Conservation (phyloP, 805 yeast genomes). For the Yamadazyma kitorensis region DNA sequence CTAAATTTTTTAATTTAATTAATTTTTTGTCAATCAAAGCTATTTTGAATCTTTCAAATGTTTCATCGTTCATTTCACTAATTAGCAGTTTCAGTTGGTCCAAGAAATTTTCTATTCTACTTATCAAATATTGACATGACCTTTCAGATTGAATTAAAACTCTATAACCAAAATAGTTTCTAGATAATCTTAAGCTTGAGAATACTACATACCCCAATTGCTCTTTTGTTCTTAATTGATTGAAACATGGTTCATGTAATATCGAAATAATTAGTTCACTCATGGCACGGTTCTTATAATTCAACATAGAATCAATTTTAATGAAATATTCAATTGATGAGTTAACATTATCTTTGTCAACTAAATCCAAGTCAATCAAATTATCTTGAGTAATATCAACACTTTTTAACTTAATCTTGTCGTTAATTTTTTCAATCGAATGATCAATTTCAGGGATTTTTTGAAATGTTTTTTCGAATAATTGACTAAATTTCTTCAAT, state of each 20-base stretch:
- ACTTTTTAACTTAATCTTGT: constrained; percentile 30
- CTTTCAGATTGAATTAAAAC: constrained; percentile 83
- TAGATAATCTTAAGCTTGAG: constrained; percentile 63
- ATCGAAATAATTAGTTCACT: constrained; percentile 71
- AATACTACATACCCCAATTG: constrained; percentile 95
- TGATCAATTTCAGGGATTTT: constrained; percentile 26
- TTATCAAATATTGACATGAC: constrained; percentile 67
- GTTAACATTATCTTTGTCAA: constrained; percentile 53
- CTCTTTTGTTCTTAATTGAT: constrained; percentile 86
- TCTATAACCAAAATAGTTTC: constrained; percentile 72
- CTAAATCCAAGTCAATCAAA: constrained; percentile 10
- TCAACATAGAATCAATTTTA: constrained; percentile 53
- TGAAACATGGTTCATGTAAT: constrained; percentile 83
- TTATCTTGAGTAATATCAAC: constrained; percentile 24
- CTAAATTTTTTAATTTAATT: constrained; percentile 72
- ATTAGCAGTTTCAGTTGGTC: constrained; percentile 44
- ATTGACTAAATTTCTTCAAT: constrained; percentile 23
- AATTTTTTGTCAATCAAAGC: constrained; percentile 65
- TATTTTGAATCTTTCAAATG: constrained; percentile 64
- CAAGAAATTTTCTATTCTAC: constrained; percentile 71
- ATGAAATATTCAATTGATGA: constrained; percentile 78
- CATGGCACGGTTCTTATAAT: constrained; percentile 38
- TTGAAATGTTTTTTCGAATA: constrained; percentile 23
- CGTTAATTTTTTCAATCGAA: constrained; percentile 26
- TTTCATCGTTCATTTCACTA: constrained; percentile 53